Evolutionary conservation across 257 asterid genomes (phyloP).

Genomic region (Knoxia roxburghii): DNA sequence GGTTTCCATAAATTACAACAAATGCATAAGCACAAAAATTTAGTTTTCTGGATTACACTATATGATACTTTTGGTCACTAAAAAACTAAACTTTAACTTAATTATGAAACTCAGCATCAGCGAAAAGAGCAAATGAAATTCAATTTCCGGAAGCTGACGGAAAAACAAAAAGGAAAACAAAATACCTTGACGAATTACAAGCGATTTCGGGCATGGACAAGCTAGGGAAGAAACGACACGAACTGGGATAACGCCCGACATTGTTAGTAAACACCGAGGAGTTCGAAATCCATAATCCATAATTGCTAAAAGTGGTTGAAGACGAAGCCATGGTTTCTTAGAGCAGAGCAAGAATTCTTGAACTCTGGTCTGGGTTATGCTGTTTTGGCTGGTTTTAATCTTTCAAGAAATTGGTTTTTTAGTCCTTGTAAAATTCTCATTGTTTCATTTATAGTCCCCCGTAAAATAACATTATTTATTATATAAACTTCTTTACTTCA

Average conservation of each 20-base stretch:
- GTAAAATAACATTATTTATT: no score
- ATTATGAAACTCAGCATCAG: background rate
- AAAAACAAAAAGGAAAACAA: slow-evolving; percentile 1
- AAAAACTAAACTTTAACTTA: background rate
- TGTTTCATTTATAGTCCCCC: no score
- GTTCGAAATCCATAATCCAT: slow-evolving; percentile 10
- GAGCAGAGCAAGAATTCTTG: no score
- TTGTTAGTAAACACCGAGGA: slow-evolving; percentile 13
- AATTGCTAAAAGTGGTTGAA: slow-evolving; percentile 1
- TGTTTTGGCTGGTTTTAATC: no score
- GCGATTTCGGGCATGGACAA: slow-evolving; percentile 21
- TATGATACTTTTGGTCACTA: background rate
- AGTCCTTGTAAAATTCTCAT: background rate
- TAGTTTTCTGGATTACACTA: background rate
- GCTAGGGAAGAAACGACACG: slow-evolving; percentile 20
- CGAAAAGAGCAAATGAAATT: background rate
- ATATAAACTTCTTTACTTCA: no score
- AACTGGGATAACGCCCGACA: slow-evolving; percentile 17
- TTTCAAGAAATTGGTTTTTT: no score
- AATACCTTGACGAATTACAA: slow-evolving; percentile 31
- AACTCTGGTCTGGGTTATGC: background rate
- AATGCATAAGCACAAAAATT: slow-evolving; percentile 2
- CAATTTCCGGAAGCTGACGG: slow-evolving; percentile 1
- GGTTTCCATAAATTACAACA: background rate
- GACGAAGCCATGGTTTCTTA: slow-evolving; percentile 21